phyloP scores from a whole-genome alignment of 129 eudicot species.

The Sambucus nigra region DNA sequence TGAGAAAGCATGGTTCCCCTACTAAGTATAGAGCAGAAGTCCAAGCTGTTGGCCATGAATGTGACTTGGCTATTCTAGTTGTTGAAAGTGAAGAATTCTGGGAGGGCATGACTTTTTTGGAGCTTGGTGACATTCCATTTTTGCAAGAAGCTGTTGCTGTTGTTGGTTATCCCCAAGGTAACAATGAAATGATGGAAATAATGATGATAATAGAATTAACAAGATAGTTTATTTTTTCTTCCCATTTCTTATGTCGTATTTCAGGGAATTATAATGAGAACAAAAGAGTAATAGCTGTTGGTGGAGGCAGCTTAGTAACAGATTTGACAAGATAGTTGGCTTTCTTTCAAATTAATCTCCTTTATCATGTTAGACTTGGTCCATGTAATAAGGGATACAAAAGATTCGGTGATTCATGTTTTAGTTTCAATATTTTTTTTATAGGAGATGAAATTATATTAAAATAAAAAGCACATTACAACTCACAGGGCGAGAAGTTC shows the following conservation, averaged over 20 bases:
- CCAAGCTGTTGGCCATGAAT: conserved; percentile 94
- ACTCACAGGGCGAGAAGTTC: too few species aligned
- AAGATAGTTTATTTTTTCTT: neutral
- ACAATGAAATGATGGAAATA: neutral
- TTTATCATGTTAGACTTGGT: too few species aligned
- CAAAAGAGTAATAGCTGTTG: too few species aligned
- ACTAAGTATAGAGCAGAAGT: conserved; percentile 82
- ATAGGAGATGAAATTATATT: too few species aligned
- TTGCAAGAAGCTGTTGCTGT: conserved; percentile 94
- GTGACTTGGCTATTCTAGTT: conserved; percentile 83
- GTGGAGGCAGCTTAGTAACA: too few species aligned
- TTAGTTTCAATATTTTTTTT: too few species aligned
- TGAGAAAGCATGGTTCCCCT: conserved; percentile 96
- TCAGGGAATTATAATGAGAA: neutral
- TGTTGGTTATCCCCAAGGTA: conserved; percentile 99
- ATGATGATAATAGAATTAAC: neutral
- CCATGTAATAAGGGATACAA: too few species aligned
- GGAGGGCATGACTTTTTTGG: conserved; percentile 82
- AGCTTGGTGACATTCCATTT: conserved; percentile 89
- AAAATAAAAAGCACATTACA: too few species aligned
- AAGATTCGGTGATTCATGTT: too few species aligned
- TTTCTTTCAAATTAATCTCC: too few species aligned
- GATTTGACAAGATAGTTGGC: too few species aligned
- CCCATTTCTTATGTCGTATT: neutral
- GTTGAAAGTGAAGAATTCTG: conserved; percentile 88